Evolutionary conservation across 2,329 filamentous ascomycete genomes (phyloP), one percentile per base, ranked within the genome.

Genomic region (Fusarium torreyae): DNA sequence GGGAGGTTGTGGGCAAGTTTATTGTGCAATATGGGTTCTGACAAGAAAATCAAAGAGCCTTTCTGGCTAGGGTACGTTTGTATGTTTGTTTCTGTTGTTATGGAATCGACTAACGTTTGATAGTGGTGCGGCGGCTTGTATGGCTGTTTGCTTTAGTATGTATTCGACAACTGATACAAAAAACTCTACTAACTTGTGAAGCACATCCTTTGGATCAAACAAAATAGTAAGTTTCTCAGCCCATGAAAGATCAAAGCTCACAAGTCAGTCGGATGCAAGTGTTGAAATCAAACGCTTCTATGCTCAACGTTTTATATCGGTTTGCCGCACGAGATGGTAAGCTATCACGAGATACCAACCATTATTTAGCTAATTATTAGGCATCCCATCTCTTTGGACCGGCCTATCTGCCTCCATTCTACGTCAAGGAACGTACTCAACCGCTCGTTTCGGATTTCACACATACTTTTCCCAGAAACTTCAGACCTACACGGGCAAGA

Each of bases 101-200:
- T 10, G 31, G 18, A 20, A 6, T 39, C 18, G 8, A 22, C 61
- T 67, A 28, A 72, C 39, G 40, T 26, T 33, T 31, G 7, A 26
- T 44, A 83, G 82, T 15, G 81, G 81, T 51, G 81, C 81, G 6
- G 80, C 82, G 5, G 82, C 82, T 9, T 82, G 80, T 10, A 81
- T 83, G 78, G 81, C 81, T 24, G 81, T 82, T 20, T 83, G 81
- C 73, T 83, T 83, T 63, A 83, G 81, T 82, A 67, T 71, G 80
- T 76, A 17, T 11, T n/a, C 38, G 8, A 7, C 13, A 20, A 26
- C 5, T 3, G 0, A 13, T 3, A 5, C 18, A 7, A 0, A 14
- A 15, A 7, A 7, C 26, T 49, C 4, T n/a, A 44, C 43, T 66
- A 44, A 68, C 33, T 15, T n/a, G 1, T 33, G 4, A 40, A 82